Conservation (phyloP, 2,329 filamentous ascomycete genomes). For the Bipolaris cookei region DNA sequence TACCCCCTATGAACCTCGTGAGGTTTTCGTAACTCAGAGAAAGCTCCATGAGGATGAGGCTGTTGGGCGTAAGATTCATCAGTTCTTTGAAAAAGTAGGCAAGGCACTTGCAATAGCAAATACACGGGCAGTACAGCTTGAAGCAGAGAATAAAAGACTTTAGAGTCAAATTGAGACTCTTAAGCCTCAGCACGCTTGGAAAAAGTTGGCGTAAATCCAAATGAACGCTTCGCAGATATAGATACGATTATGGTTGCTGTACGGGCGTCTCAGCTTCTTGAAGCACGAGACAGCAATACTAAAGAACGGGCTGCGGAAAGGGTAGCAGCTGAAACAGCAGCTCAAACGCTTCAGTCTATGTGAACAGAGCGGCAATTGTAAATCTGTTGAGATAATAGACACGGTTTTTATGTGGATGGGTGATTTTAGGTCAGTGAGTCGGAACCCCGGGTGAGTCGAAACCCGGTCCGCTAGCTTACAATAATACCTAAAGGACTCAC, state of each 20-base stretch:
- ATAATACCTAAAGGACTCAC: background rate
- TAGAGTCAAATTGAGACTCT: slow-evolving; percentile 6
- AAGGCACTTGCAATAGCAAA: background rate
- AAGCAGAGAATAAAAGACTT: background rate
- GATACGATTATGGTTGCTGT: slow-evolving; percentile 5
- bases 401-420: background rate
- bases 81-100: no score
- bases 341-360: slow-evolving; percentile 9
- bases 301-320: slow-evolving; percentile 3
- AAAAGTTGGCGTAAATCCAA: slow-evolving; percentile 4
- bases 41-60: no score
- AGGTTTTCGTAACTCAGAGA: no score
- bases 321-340: slow-evolving; percentile 7
- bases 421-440: no score
- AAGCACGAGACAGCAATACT: background rate
- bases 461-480: slow-evolving; percentile 1
- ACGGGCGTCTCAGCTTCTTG: slow-evolving; percentile 1
- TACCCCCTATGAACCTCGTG: no score
- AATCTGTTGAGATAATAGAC: slow-evolving; percentile 4
- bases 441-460: background rate
- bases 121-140: background rate
- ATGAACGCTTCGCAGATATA: slow-evolving; percentile 4
- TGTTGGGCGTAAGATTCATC: no score
- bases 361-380: slow-evolving; percentile 6
- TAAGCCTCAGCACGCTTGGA: background rate